A percentile compares a stretch with the other conserved stretches of the same genome.
Conservation (phyloP, 257 asterid species). For the Pogostemon cablin region DNA sequence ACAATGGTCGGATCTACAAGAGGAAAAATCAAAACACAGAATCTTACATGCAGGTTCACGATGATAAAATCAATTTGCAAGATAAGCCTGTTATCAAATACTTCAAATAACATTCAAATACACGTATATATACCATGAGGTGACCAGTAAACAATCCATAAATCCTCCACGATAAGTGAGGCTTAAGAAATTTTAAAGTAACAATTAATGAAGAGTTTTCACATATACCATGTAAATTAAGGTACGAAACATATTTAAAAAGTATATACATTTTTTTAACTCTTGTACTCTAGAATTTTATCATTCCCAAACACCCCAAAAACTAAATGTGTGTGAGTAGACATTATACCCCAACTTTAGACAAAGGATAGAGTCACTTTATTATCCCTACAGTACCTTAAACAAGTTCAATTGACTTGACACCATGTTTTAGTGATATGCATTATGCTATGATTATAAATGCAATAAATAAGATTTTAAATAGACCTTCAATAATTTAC, state of each 20-base stretch:
- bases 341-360: not conserved
- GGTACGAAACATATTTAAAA: not conserved
- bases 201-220: not conserved
- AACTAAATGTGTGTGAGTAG: not conserved
- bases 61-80: not conserved
- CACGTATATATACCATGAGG: not conserved
- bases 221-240: not conserved
- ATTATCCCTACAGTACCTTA: not conserved
- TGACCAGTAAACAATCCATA: not conserved
- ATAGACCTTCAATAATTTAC: too few species aligned
- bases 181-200: not conserved
- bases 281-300: not conserved
- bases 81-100: not conserved
- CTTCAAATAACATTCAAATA: not conserved
- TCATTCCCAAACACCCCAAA: not conserved
- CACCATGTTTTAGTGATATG: not conserved
- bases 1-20: slow-evolving; percentile 38
- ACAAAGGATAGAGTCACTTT: not conserved
- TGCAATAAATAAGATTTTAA: too few species aligned
- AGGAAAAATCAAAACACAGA: not conserved
- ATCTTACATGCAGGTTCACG: slow-evolving; percentile 16
- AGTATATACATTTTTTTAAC: not conserved
- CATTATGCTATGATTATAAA: too few species aligned
- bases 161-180: too few species aligned
- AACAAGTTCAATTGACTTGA: not conserved